phyloP scores from a whole-genome alignment of 441 rosid species.

The Erodium texanum region DNA sequence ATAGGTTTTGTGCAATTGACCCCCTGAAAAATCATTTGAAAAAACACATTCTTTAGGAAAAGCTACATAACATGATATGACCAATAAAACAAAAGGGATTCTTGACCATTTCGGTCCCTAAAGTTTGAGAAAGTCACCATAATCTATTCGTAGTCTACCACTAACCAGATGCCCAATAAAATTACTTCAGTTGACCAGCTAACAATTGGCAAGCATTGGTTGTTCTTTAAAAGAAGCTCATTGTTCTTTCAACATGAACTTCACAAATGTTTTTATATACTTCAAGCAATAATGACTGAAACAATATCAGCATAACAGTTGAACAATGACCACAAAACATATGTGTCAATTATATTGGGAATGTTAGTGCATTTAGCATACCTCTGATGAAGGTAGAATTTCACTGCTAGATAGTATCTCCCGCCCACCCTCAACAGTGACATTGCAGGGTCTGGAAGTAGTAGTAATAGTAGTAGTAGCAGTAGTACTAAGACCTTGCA shows the following conservation, averaged over 20 bases:
- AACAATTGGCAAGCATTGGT: not conserved
- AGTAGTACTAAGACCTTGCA: slow-evolving; percentile 43
- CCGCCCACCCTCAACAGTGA: slow-evolving; percentile 35
- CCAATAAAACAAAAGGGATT: slow-evolving; percentile 4
- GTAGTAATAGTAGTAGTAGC: not conserved
- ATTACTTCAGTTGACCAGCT: not conserved
- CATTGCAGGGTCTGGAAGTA: slow-evolving; percentile 39
- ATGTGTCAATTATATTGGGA: not conserved
- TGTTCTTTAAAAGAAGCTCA: not conserved
- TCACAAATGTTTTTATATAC: slow-evolving; percentile 1
- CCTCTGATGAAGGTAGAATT: slow-evolving; percentile 49
- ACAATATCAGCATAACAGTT: not conserved
- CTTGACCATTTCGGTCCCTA: too few relatives aligned
- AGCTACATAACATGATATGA: not conserved
- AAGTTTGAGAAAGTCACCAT: too few relatives aligned
- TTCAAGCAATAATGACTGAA: not conserved
- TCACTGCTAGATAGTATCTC: slow-evolving; percentile 47
- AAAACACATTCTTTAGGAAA: too few relatives aligned
- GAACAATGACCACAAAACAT: not conserved
- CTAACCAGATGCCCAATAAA: not conserved
- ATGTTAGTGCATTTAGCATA: slow-evolving; percentile 18
- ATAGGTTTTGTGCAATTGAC: slow-evolving; percentile 10
- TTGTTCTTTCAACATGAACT: not conserved
- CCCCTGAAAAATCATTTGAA: too few relatives aligned
- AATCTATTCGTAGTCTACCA: slow-evolving; percentile 7